Percentiles rank a stretch among this genome's conserved stretches.
These are phyloP conservation scores for Podaxis pistillaris DNA, from an alignment of 768 basidiomycete species.

Conservation along the genomic window DNA sequence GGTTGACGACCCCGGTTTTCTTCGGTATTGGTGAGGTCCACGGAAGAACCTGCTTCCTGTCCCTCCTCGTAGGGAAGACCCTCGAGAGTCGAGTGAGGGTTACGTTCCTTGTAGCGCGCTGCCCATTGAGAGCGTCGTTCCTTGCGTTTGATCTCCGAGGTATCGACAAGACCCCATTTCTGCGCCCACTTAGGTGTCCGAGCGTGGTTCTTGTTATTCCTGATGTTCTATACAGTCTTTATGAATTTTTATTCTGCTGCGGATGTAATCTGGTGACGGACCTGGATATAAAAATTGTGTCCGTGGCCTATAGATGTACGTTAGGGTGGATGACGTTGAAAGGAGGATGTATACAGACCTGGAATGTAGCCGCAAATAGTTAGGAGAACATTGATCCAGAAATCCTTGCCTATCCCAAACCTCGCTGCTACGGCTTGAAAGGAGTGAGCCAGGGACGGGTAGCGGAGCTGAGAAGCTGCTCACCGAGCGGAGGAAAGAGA, in stretches of 20 bases:
- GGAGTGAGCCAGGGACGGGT: constrained; percentile 3
- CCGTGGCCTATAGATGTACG: constrained; percentile 58
- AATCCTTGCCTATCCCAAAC: constrained; percentile 89
- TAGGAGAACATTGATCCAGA: constrained; percentile 85
- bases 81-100: constrained; percentile 66
- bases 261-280: constrained; percentile 23
- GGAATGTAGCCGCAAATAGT: constrained; percentile 93
- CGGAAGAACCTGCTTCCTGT: constrained; percentile 50
- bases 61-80: constrained; percentile 78
- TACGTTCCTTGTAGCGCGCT: constrained; percentile 78
- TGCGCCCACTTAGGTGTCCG: constrained; percentile 97
- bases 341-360: constrained; percentile 41
- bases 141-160: constrained; percentile 72
- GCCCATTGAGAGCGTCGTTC: constrained; percentile 87
- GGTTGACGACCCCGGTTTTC: constrained; percentile 31
- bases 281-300: constrained; percentile 94
- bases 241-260: not conserved
- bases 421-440: constrained; percentile 83
- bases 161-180: constrained; percentile 87
- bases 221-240: constrained; percentile 63
- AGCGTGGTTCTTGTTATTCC: constrained; percentile 90
- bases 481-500: constrained; percentile 88
- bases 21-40: constrained; percentile 36
- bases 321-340: constrained; percentile 9
- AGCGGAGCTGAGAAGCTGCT: constrained; percentile 20